Percentiles rank a stretch among this genome's conserved stretches.
phyloP scores from a whole-genome alignment of 306 rosid genomes.

The Lathyrus sativus region DNA sequence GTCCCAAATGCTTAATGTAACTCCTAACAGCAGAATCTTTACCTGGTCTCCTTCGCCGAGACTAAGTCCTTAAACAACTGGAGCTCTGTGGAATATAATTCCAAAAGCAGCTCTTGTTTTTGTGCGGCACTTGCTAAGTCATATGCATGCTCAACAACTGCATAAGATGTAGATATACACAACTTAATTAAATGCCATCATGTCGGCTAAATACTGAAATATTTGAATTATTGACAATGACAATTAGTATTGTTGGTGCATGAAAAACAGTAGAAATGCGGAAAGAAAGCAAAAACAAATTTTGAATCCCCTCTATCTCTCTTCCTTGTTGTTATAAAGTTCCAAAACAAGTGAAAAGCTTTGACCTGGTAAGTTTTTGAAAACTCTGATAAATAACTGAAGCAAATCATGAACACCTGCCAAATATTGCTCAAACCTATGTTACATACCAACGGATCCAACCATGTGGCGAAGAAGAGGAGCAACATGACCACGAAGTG shows the following conservation, averaged over 20 bases:
- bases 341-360: slow-evolving; percentile 2
- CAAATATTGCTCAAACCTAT: neutral
- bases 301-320: neutral
- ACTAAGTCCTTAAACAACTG: slow-evolving; percentile 80
- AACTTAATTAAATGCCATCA: slow-evolving; percentile 26
- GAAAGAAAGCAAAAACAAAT: neutral
- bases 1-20: neutral
- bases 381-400: slow-evolving; percentile 2
- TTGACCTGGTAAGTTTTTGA: neutral
- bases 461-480: slow-evolving; percentile 95
- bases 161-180: slow-evolving; percentile 33
- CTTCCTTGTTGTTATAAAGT: slow-evolving; percentile 15
- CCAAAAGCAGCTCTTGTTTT: slow-evolving; percentile 80
- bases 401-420: slow-evolving; percentile 14
- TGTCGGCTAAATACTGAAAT: slow-evolving; percentile 23
- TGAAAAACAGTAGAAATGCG: slow-evolving; percentile 34
- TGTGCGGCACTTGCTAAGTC: slow-evolving; percentile 74
- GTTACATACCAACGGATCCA: slow-evolving; percentile 81
- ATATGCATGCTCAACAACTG: slow-evolving; percentile 91
- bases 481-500: slow-evolving; percentile 85
- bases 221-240: slow-evolving; percentile 14
- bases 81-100: slow-evolving; percentile 78
- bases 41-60: slow-evolving; percentile 84
- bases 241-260: slow-evolving; percentile 10
- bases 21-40: slow-evolving; percentile 31